Evolutionary conservation across 1,284 basidiomycete genomes (phyloP).

Genomic region (Rhodotorula sp.): DNA sequence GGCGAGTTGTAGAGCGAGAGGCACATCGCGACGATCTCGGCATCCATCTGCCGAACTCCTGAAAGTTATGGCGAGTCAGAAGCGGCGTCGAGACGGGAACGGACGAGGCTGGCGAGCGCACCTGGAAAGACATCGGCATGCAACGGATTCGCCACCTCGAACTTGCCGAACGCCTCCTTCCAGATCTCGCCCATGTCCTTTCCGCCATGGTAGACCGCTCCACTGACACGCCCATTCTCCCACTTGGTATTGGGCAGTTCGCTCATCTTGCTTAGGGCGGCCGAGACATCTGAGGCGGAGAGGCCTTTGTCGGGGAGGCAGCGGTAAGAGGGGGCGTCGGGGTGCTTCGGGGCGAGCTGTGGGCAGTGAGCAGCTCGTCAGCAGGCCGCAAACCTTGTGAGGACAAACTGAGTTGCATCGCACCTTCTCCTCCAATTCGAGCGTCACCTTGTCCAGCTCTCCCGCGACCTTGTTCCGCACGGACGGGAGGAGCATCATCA

Average conservation of each 20-base stretch:
- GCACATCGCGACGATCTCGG: slow-evolving; percentile 93
- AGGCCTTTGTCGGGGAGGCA: slow-evolving; percentile 67
- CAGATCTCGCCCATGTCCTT: slow-evolving; percentile 64
- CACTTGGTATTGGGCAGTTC: slow-evolving; percentile 58
- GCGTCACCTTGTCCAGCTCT: slow-evolving; percentile 61
- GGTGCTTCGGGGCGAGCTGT: slow-evolving; percentile 65
- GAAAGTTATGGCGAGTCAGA: neutral
- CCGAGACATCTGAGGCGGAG: slow-evolving; percentile 70
- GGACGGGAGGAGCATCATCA: slow-evolving; percentile 64
- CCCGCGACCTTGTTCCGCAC: slow-evolving; percentile 64
- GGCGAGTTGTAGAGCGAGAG: slow-evolving; percentile 61
- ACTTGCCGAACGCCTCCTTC: slow-evolving; percentile 51
- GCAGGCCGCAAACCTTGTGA: neutral
- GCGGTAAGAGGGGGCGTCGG: slow-evolving; percentile 62
- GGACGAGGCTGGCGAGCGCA: slow-evolving; percentile 23
- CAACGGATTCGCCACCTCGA: slow-evolving; percentile 73
- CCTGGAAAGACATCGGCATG: slow-evolving; percentile 89
- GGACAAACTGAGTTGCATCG: neutral
- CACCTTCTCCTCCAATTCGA: slow-evolving; percentile 42
- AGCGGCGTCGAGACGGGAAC: neutral
- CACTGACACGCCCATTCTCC: slow-evolving; percentile 71
- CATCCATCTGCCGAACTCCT: slow-evolving; percentile 93
- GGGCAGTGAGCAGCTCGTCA: slow-evolving; percentile 55
- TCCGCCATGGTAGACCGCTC: slow-evolving; percentile 60
- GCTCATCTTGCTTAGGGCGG: slow-evolving; percentile 78